Percentiles rank a stretch among this genome's conserved stretches.
Evolutionary conservation across 768 basidiomycete species (phyloP).

Genomic region (Podaxis sp.): DNA sequence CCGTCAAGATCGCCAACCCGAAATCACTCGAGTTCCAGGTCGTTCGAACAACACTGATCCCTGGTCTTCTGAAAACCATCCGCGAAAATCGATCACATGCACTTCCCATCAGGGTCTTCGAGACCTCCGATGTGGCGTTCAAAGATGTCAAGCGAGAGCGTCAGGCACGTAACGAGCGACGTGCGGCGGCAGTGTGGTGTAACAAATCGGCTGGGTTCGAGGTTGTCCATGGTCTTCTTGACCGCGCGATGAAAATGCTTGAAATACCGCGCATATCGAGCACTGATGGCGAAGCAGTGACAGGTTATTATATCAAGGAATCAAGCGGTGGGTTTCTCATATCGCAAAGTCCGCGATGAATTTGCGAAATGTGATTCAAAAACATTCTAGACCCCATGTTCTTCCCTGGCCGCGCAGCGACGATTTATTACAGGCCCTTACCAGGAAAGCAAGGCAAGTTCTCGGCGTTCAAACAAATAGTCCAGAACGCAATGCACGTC

Average conservation of each 20-base stretch:
- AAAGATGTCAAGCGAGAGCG: slow-evolving; percentile 78
- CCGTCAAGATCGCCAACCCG: slow-evolving; percentile 92
- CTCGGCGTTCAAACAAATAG: slow-evolving; percentile 33
- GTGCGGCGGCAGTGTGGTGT: slow-evolving; percentile 91
- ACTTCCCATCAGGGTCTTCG: slow-evolving; percentile 90
- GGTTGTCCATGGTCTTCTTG: slow-evolving; percentile 90
- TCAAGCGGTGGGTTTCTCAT: slow-evolving; percentile 60
- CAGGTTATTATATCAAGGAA: slow-evolving; percentile 92
- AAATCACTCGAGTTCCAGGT: slow-evolving; percentile 98
- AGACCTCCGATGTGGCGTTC: slow-evolving; percentile 89
- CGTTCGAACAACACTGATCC: slow-evolving; percentile 91
- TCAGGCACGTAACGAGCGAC: slow-evolving; percentile 82
- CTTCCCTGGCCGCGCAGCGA: slow-evolving; percentile 94
- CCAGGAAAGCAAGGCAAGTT: slow-evolving; percentile 29
- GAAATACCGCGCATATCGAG: slow-evolving; percentile 79
- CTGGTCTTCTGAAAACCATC: slow-evolving; percentile 93
- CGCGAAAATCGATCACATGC: slow-evolving; percentile 95
- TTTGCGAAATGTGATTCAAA: neutral
- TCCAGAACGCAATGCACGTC: slow-evolving; percentile 39
- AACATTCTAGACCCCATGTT: slow-evolving; percentile 72
- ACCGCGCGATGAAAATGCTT: slow-evolving; percentile 93
- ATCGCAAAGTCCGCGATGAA: neutral
- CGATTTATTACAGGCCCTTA: slow-evolving; percentile 77
- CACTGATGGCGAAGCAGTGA: slow-evolving; percentile 47
- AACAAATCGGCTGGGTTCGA: slow-evolving; percentile 97